Evolutionary conservation across 202 grass and related monocot genomes (phyloP).

Genomic region (Hordeum pubiflorum): DNA sequence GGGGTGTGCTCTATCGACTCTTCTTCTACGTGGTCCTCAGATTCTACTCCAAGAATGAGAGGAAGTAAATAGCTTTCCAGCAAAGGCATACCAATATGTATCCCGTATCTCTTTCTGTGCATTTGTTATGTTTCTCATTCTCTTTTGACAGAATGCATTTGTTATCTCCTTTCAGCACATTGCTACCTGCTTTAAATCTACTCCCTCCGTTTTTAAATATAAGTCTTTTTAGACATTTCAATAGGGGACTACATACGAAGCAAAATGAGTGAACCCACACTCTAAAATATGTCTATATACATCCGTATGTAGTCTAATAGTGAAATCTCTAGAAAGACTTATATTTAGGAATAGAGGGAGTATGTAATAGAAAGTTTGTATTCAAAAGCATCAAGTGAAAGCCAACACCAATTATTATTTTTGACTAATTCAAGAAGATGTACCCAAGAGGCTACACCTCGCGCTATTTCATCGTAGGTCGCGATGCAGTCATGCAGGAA

Average conservation of each 20-base stretch:
- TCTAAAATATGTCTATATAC: no score
- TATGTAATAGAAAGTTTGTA: background rate
- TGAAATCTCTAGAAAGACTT: no score
- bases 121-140: background rate
- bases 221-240: no score
- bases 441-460: background rate
- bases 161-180: background rate
- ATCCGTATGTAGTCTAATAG: no score
- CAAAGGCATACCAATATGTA: slow-evolving; percentile 7
- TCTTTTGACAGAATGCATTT: background rate
- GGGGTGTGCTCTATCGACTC: slow-evolving; percentile 64
- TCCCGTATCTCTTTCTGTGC: background rate
- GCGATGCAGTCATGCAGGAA: background rate
- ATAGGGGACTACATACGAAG: no score
- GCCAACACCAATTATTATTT: background rate
- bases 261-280: no score
- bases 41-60: slow-evolving; percentile 75
- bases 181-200: background rate
- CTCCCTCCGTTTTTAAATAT: no score
- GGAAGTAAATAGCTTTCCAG: slow-evolving; percentile 26
- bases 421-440: background rate
- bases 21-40: slow-evolving; percentile 60
- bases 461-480: background rate
- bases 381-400: slow-evolving; percentile 13
- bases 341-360: no score